Base-by-base conservation (phyloP, 345 rosid species). In the Bruguiera parviflora region DNA sequence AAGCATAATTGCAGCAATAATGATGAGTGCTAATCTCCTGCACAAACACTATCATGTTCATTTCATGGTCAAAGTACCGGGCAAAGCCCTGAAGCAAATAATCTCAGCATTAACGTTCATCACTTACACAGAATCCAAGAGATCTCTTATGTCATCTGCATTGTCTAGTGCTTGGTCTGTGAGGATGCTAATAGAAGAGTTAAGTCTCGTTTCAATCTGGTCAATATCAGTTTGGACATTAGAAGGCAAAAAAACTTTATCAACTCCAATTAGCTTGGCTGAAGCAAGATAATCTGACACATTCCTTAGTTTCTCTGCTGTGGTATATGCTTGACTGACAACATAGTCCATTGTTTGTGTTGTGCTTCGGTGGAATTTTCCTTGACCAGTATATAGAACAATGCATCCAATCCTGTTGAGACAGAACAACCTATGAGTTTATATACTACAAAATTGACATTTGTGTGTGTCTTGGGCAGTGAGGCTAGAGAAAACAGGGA, bases 191-290 rank as follows among this genome's bases (percentile, higher is more conserved):
- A 87, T 83, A 22, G 98, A 84, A 59, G 92, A 82, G 64, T 66
- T 71, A 4, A 92, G 81, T 78, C 79, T 90, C 11, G 71, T 70
- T 75, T 79, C 96, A 3, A 92, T 80, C 73, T 84, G 87, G 68
- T 92, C 99, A 71, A 95, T 92, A 72, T 95, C 96, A 49, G 97
- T 71, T 81, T 92, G 98, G 19, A 95, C 89, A 79, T 75, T 82
- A 31, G 88, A 76, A 69, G 99, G 96, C 57, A 95, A 78, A 69
- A 73, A 80, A 24, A 92, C 89, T 60, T 89, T 82, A 75, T 89
- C 88, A 53, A 95, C 93, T 65, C 77, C 82, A 66, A 78, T 68
- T 78, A 86, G 84, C 84, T 83, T 92, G 6, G 98, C 96, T 4
- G 96, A 73, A 18, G 81, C 82, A 73, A 95, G 86, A 78, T 75